Conservation (phyloP, 345 rosid species). For the Rubroshorea leprosula region DNA sequence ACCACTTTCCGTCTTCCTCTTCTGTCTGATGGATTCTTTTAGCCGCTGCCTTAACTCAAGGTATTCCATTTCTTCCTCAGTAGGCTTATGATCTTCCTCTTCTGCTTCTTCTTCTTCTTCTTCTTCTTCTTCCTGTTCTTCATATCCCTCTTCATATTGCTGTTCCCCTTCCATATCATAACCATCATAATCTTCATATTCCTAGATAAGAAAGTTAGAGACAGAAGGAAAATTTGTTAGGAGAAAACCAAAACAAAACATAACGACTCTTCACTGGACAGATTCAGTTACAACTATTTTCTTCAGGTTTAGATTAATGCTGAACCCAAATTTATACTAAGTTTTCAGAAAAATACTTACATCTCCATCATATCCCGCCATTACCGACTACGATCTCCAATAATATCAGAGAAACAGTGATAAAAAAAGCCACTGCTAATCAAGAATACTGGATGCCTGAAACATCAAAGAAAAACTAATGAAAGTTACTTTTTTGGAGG, state of each 20-base stretch:
- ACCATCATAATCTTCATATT: slow-evolving; percentile 43
- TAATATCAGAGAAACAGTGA: neutral
- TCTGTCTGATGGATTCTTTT: slow-evolving; percentile 58
- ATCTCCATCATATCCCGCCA: slow-evolving; percentile 47
- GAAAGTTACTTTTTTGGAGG: neutral
- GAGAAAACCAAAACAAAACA: neutral
- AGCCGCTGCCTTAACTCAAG: slow-evolving; percentile 59
- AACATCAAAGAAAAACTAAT: slow-evolving; percentile 3
- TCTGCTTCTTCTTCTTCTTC: slow-evolving; percentile 21
- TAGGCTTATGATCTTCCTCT: slow-evolving; percentile 49
- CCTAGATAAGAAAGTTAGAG: slow-evolving; percentile 17
- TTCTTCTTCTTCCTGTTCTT: slow-evolving; percentile 30
- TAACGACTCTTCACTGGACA: neutral
- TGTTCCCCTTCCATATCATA: slow-evolving; percentile 45
- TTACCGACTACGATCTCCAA: slow-evolving; percentile 15
- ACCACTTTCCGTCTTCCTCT: slow-evolving; percentile 38
- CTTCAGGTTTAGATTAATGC: neutral
- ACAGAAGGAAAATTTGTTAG: neutral
- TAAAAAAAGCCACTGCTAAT: neutral
- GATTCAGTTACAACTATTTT: neutral
- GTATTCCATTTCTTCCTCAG: slow-evolving; percentile 45
- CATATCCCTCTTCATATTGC: slow-evolving; percentile 36
- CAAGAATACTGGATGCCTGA: slow-evolving; percentile 10
- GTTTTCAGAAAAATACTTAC: slow-evolving; percentile 23
- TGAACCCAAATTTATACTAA: neutral